Conservation (phyloP, 2,329 filamentous ascomycete species). For the Aspergillus sp. region DNA sequence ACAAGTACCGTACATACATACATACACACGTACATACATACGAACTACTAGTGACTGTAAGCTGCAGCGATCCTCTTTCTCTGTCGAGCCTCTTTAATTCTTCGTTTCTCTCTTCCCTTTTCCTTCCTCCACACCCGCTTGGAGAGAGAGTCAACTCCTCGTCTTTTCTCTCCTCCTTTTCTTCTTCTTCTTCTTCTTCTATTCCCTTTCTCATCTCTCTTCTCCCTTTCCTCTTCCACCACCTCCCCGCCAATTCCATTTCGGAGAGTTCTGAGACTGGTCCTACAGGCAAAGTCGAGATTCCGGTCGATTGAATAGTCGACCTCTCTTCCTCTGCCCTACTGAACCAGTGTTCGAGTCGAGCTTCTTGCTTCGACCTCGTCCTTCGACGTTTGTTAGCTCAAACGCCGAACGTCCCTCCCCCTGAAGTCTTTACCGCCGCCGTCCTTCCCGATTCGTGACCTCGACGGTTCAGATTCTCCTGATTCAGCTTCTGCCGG, state of each 20-base stretch:
- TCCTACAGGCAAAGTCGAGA: constrained; percentile 21
- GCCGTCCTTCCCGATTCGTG: constrained; percentile 25
- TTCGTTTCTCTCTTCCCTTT: constrained; percentile 20
- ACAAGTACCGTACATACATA: neutral
- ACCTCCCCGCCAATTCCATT: constrained; percentile 26
- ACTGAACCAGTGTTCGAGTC: constrained; percentile 30
- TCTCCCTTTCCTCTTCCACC: constrained; percentile 18
- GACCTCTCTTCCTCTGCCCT: constrained; percentile 21
- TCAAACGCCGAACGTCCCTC: constrained; percentile 28
- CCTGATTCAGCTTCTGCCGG: constrained; percentile 33
- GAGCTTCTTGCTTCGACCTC: constrained; percentile 31
- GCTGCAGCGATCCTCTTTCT: constrained; percentile 21
- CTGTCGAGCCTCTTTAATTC: constrained; percentile 6
- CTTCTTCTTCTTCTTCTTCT: constrained; percentile 25
- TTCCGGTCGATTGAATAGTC: constrained; percentile 20
- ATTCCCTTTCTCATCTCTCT: constrained; percentile 15
- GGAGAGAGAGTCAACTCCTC: constrained; percentile 35
- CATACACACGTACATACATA: neutral
- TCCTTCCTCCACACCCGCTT: constrained; percentile 34
- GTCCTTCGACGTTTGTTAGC: constrained; percentile 34
- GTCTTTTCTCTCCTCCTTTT: constrained; percentile 25
- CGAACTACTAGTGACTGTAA: constrained; percentile 5
- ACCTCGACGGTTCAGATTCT: constrained; percentile 24
- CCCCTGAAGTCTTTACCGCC: constrained; percentile 17
- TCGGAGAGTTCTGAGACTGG: constrained; percentile 34